Evolutionary conservation across 2,329 filamentous ascomycete genomes (phyloP).

Genomic region (Diaporthe caulivora): DNA sequence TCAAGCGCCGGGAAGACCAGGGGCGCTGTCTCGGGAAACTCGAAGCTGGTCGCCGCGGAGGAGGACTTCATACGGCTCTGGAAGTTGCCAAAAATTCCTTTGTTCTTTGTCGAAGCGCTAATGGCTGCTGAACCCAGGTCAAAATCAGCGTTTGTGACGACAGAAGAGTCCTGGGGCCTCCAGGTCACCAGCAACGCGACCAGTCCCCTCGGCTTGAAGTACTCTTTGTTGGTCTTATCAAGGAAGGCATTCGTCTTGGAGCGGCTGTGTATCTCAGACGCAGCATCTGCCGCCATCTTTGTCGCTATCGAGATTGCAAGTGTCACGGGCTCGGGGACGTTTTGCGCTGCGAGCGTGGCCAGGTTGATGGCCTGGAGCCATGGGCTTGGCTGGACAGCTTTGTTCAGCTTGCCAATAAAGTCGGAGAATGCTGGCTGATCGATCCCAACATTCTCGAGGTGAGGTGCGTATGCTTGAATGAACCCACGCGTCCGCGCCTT

Average conservation of each 20-base stretch:
- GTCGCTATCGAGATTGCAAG: slow-evolving; percentile 58
- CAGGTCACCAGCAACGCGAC: slow-evolving; percentile 64
- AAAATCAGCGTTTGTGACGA: slow-evolving; percentile 47
- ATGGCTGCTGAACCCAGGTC: slow-evolving; percentile 49
- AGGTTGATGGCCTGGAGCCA: slow-evolving; percentile 57
- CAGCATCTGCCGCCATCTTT: slow-evolving; percentile 55
- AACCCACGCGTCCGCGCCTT: slow-evolving; percentile 62
- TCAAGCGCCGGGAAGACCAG: slow-evolving; percentile 62
- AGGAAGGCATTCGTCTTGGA: slow-evolving; percentile 65
- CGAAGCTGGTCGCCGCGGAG: slow-evolving; percentile 53
- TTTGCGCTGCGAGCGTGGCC: slow-evolving; percentile 52
- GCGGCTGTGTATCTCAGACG: slow-evolving; percentile 55
- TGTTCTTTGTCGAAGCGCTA: slow-evolving; percentile 44
- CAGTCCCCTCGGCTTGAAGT: slow-evolving; percentile 69
- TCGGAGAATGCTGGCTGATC: slow-evolving; percentile 60
- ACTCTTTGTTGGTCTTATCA: slow-evolving; percentile 65
- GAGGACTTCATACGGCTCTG: slow-evolving; percentile 52
- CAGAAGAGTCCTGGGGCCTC: slow-evolving; percentile 54
- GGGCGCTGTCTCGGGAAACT: slow-evolving; percentile 59
- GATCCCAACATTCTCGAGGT: slow-evolving; percentile 59
- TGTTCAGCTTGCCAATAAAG: slow-evolving; percentile 62
- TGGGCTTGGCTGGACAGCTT: slow-evolving; percentile 50
- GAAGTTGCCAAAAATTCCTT: slow-evolving; percentile 41
- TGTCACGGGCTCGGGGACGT: slow-evolving; percentile 54
- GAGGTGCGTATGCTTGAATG: slow-evolving; percentile 64